Evolutionary conservation across 352 stramenopile species (phyloP), one percentile per base, ranked within the genome.

Genomic region (Globisporangium spiculum): DNA sequence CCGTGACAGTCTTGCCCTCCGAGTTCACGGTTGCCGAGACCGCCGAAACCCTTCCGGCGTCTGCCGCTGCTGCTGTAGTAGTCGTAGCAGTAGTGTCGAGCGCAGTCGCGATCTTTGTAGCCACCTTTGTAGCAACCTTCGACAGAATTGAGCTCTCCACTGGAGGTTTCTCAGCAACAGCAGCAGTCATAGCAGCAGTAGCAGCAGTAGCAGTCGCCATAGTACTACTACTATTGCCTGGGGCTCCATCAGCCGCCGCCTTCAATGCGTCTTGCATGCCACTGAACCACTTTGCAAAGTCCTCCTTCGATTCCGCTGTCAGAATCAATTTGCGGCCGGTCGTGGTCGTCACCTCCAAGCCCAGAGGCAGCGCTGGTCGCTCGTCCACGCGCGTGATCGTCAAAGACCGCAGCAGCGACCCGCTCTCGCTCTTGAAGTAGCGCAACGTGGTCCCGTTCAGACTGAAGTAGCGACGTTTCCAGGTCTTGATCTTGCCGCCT

Each of bases 391-490:
- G 64, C 1, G 71, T 60, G 55, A 92, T 74, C 18, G 71, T 74
- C 34, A 81, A 75, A 2, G 81, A 81, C 1, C 79, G 77, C 20
- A 93, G 63, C 24, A 91, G 53, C 36, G 80, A 77, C 0, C 85
- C 80, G 52, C 71, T 89, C 27, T 83, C 78, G 52, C 78, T 90
- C 66, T 93, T 93, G 62, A 89, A 95, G 63, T 90, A 95, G 50
- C 80, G 89, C 52, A 95, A 68, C 61, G 76, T 93, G 24, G 78
- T 76, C 2, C 80, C 84, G 18, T 90, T 81, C 3, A 95, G 73
- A 0, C 80, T 91, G 63, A 92, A 95, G 66, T 88, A 95, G 14
- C 85, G 81, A 0, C 73, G 76, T 67, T 93, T 91, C 84, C 86
- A 93, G 26, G 66, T 89, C 75, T 90, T 92, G 24, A 91, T 70